A percentile compares a stretch with the other conserved stretches of the same genome.
phyloP scores from a whole-genome alignment of 2,329 filamentous ascomycete genomes.

The Fusarium pininemorale region DNA sequence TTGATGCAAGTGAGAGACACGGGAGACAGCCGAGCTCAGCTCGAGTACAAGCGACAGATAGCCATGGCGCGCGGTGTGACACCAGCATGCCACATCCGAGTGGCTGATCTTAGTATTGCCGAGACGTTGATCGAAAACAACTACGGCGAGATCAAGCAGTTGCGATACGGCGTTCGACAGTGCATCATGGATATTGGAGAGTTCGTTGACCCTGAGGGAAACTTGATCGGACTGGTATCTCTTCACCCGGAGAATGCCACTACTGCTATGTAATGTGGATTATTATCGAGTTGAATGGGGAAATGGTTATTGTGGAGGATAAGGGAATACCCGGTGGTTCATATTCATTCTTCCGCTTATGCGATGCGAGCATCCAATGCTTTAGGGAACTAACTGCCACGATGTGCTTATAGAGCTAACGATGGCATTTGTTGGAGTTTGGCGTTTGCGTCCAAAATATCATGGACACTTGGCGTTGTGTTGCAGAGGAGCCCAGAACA shows the following conservation, averaged over 20 bases:
- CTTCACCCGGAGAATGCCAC: conserved; percentile 35
- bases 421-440: conserved; percentile 1
- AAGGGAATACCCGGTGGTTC: conserved; percentile 38
- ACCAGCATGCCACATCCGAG: conserved; percentile 37
- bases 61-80: conserved; percentile 24
- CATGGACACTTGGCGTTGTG: conserved; percentile 10
- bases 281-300: background rate
- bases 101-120: conserved; percentile 35
- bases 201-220: conserved; percentile 41
- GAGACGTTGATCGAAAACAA: conserved; percentile 36
- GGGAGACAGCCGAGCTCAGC: conserved; percentile 14
- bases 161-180: conserved; percentile 38
- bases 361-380: conserved; percentile 1
- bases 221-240: conserved; percentile 38
- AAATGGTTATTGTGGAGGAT: conserved; percentile 19
- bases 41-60: conserved; percentile 24
- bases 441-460: conserved; percentile 18
- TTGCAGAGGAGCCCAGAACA: background rate
- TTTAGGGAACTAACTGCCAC: conserved; percentile 2
- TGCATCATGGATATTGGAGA: conserved; percentile 41
- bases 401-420: background rate
- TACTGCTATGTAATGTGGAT: conserved; percentile 10
- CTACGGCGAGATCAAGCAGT: conserved; percentile 32
- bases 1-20: conserved; percentile 27
- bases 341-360: conserved; percentile 20